A percentile compares a stretch with the other conserved stretches of the same genome.
Conservation (phyloP, 2,329 filamentous ascomycete species). For the Chaetomiaceae sp. region DNA sequence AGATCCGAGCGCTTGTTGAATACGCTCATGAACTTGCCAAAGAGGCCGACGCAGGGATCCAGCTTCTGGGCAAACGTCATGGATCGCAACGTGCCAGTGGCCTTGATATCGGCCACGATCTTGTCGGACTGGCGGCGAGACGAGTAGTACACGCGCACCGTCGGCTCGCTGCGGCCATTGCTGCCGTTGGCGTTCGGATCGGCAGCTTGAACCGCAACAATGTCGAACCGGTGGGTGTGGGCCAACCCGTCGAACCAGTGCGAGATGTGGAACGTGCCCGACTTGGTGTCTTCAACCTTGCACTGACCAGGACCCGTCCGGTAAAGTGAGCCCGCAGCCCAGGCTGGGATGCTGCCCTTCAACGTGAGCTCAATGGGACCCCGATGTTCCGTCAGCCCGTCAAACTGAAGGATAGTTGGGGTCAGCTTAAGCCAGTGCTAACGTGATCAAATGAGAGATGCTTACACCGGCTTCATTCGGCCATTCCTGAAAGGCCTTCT, state of each 20-base stretch:
- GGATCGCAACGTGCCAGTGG: constrained; percentile 48
- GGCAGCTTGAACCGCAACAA: constrained; percentile 44
- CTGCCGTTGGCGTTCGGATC: constrained; percentile 15
- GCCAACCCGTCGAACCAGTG: constrained; percentile 82
- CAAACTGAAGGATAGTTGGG: constrained; percentile 46
- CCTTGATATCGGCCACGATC: constrained; percentile 54
- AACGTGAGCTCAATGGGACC: constrained; percentile 59
- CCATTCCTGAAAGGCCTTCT: too few species aligned
- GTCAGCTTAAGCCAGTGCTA: too few species aligned
- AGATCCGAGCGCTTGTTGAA: constrained; percentile 64
- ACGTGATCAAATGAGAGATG: too few species aligned
- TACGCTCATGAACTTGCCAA: constrained; percentile 63
- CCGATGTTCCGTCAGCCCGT: constrained; percentile 58
- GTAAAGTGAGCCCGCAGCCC: constrained; percentile 66
- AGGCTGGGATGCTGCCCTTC: constrained; percentile 61
- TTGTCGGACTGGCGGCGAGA: constrained; percentile 63
- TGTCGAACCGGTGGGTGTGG: constrained; percentile 66
- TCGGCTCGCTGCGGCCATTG: background rate
- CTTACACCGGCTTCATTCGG: too few species aligned
- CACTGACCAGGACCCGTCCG: constrained; percentile 66
- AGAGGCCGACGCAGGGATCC: constrained; percentile 69
- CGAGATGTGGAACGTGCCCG: constrained; percentile 53
- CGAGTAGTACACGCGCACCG: constrained; percentile 57
- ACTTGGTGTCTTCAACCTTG: constrained; percentile 51
- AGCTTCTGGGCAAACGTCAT: constrained; percentile 64